Evolutionary conservation across 441 rosid species (phyloP).

Genomic region (Dalechampia spathulata): DNA sequence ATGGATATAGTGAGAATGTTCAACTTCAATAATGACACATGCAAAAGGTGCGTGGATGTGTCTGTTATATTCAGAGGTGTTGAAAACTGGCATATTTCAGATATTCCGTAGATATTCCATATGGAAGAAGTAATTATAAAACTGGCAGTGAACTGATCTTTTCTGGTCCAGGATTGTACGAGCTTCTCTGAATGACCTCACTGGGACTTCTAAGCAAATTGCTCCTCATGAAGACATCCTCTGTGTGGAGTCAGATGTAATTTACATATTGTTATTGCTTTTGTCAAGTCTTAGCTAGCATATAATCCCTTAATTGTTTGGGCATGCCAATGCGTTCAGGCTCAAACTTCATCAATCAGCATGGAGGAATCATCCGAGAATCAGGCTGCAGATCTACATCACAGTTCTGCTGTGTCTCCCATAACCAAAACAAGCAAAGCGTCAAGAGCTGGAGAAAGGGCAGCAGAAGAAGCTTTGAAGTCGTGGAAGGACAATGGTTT

Average conservation of each 20-base stretch:
- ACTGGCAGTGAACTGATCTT: no score
- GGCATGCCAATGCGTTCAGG: slow-evolving; percentile 22
- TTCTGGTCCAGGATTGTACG: slow-evolving; percentile 50
- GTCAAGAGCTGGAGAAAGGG: slow-evolving; percentile 65
- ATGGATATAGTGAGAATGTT: slow-evolving; percentile 83
- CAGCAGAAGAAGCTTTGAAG: slow-evolving; percentile 46
- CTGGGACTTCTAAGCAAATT: slow-evolving; percentile 26
- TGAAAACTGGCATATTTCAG: not conserved
- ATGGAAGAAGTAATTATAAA: no score
- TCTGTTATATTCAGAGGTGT: slow-evolving; percentile 4
- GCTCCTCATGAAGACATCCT: slow-evolving; percentile 23
- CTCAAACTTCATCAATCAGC: slow-evolving; percentile 33
- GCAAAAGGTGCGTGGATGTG: slow-evolving; percentile 47
- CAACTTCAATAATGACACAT: slow-evolving; percentile 60
- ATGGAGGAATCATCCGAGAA: slow-evolving; percentile 42
- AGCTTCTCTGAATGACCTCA: slow-evolving; percentile 52
- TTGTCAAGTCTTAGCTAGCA: not conserved
- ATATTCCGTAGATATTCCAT: not conserved
- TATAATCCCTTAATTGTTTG: slow-evolving; percentile 13
- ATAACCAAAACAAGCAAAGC: slow-evolving; percentile 37
- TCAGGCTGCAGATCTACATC: slow-evolving; percentile 21
- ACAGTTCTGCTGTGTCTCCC: slow-evolving; percentile 21
- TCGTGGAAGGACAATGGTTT: slow-evolving; percentile 84
- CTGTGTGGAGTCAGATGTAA: slow-evolving; percentile 33
- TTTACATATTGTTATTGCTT: slow-evolving; percentile 12